Evolutionary conservation across 2,329 filamentous ascomycete genomes (phyloP).

Genomic region (Pseudocercospora vitis): DNA sequence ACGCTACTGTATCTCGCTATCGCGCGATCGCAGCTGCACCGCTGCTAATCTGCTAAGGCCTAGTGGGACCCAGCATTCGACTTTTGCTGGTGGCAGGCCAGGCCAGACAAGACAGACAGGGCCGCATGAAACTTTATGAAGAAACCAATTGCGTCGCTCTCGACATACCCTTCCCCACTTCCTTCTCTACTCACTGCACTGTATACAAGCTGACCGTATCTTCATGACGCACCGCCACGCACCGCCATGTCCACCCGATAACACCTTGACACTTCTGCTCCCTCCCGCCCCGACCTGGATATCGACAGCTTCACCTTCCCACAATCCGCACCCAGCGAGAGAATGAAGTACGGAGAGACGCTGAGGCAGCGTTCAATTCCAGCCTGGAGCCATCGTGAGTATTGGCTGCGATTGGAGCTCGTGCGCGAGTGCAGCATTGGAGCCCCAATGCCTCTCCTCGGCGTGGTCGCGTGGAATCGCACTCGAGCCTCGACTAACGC

Average conservation of each 20-base stretch:
- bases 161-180: slow-evolving; percentile 2
- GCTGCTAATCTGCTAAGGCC: background rate
- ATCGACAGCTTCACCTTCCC: background rate
- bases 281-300: slow-evolving; percentile 1
- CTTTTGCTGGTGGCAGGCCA: slow-evolving; percentile 4
- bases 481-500: slow-evolving; percentile 9
- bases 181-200: background rate
- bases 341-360: slow-evolving; percentile 75
- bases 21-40: slow-evolving; percentile 4
- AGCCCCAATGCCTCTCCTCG: slow-evolving; percentile 12
- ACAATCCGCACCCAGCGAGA: slow-evolving; percentile 7
- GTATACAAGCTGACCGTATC: slow-evolving; percentile 3
- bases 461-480: slow-evolving; percentile 8
- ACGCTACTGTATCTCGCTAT: background rate
- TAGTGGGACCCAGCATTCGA: slow-evolving; percentile 2
- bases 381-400: slow-evolving; percentile 73
- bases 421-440: background rate
- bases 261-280: background rate
- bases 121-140: background rate
- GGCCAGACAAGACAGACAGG: too few species aligned
- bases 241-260: slow-evolving; percentile 14
- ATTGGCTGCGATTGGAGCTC: background rate
- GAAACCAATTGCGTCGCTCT: slow-evolving; percentile 11
- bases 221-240: slow-evolving; percentile 2
- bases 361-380: slow-evolving; percentile 75